A percentile compares a stretch with the other conserved stretches of the same genome.
phyloP scores from a whole-genome alignment of 2,329 filamentous ascomycete species.

The Sporothrix inflata region DNA sequence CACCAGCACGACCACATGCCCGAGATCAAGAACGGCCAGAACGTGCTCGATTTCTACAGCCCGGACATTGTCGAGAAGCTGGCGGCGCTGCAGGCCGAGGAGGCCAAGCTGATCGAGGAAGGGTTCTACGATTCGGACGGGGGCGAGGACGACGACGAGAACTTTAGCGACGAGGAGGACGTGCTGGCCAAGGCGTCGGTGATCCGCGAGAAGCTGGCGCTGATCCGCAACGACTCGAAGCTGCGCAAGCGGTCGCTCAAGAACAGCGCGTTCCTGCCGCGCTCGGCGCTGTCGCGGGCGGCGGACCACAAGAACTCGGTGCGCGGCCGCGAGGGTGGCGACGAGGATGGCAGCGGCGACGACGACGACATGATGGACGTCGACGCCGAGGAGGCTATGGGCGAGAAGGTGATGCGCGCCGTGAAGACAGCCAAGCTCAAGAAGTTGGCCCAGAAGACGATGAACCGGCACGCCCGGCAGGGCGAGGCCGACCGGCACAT shows the following conservation, averaged over 20 bases:
- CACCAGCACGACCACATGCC: conserved; percentile 98
- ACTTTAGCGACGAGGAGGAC: conserved; percentile 80
- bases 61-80: conserved; percentile 95
- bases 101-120: conserved; percentile 87
- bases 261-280: conserved; percentile 92
- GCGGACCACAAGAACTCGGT: conserved; percentile 50
- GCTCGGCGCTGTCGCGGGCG: conserved; percentile 65
- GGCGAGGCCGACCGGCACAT: conserved; percentile 95
- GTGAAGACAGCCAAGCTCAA: conserved; percentile 71
- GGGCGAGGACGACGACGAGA: conserved; percentile 56
- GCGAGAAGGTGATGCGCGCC: conserved; percentile 74
- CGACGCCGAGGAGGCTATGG: conserved; percentile 51
- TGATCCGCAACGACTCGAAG: conserved; percentile 92
- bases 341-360: conserved; percentile 67
- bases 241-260: conserved; percentile 91
- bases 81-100: conserved; percentile 88
- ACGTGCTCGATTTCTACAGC: conserved; percentile 96
- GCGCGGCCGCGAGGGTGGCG: conserved; percentile 53
- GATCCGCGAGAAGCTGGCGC: conserved; percentile 90
- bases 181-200: conserved; percentile 88
- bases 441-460: conserved; percentile 95
- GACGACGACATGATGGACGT: conserved; percentile 77
- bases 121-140: conserved; percentile 96
- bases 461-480: conserved; percentile 96
- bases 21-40: conserved; percentile 92